Conservation (phyloP, 768 basidiomycete genomes). For the Xerocomellus amylosporus region DNA sequence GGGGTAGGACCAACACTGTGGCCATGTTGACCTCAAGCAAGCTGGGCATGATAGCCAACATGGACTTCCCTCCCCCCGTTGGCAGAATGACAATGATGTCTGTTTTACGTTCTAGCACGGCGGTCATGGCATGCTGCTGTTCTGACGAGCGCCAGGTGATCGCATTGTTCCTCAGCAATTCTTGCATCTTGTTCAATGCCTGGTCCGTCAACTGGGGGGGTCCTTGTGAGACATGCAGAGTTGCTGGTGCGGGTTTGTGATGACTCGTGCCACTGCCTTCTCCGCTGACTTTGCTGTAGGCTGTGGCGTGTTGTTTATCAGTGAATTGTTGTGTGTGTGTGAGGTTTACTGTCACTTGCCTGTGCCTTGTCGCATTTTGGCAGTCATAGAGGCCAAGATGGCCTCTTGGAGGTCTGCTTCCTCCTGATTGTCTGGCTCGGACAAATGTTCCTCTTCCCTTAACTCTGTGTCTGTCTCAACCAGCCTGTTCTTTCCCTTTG, state of each 20-base stretch:
- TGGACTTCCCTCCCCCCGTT: background rate
- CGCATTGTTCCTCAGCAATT: rapidly evolving
- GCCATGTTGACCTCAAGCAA: background rate
- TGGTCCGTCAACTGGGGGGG: background rate
- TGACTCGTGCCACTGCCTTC: no score
- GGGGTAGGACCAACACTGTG: background rate
- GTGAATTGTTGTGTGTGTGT: no score
- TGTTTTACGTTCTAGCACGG: background rate
- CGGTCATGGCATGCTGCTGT: background rate
- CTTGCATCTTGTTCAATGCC: background rate
- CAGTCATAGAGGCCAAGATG: no score
- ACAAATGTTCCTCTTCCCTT: no score
- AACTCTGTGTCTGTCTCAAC: background rate
- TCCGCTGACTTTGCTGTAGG: no score
- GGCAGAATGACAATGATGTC: background rate
- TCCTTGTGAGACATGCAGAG: no score
- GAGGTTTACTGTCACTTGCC: no score
- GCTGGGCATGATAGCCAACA: background rate
- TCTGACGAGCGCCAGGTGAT: background rate
- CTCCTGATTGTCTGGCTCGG: no score
- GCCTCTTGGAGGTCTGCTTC: no score
- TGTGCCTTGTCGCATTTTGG: no score
- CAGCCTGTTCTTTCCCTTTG: no score
- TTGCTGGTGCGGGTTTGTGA: background rate
- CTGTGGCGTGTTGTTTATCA: no score